Percentiles rank a stretch among this genome's conserved stretches.
phyloP scores from a whole-genome alignment of 306 rosid genomes.

The Lathyrus oleraceus region DNA sequence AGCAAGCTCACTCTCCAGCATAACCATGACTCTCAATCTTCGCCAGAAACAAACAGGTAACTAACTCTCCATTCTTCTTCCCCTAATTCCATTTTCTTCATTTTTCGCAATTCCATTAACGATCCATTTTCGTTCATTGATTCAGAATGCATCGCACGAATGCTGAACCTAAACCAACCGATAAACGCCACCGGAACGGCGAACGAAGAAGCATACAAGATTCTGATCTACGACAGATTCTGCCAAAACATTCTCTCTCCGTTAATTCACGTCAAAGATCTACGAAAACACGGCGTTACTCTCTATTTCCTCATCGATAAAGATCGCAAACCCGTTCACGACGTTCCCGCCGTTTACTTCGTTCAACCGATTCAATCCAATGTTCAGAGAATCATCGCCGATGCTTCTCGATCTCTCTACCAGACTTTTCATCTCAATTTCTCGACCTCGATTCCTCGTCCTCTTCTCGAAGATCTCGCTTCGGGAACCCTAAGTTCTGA shows the following conservation, averaged over 20 bases:
- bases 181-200: slow-evolving; percentile 65
- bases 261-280: slow-evolving; percentile 84
- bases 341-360: slow-evolving; percentile 91
- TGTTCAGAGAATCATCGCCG: slow-evolving; percentile 70
- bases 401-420: slow-evolving; percentile 69
- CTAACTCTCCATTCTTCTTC: not conserved
- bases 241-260: slow-evolving; percentile 92
- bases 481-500: slow-evolving; percentile 73
- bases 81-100: not conserved
- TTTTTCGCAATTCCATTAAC: not conserved
- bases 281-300: slow-evolving; percentile 94
- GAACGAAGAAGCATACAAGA: slow-evolving; percentile 91
- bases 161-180: slow-evolving; percentile 95
- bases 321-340: slow-evolving; percentile 87
- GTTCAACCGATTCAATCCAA: slow-evolving; percentile 72
- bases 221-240: slow-evolving; percentile 78
- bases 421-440: slow-evolving; percentile 79
- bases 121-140: not conserved
- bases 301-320: slow-evolving; percentile 84
- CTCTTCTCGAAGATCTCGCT: slow-evolving; percentile 90
- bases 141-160: slow-evolving; percentile 84
- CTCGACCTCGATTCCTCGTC: slow-evolving; percentile 83
- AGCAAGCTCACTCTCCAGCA: not conserved
- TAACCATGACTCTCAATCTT: slow-evolving; percentile 37
- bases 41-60: slow-evolving; percentile 44